A percentile compares a stretch with the other conserved stretches of the same genome.
Evolutionary conservation across 306 rosid genomes (phyloP).

Genomic region (Prosopis cineraria): DNA sequence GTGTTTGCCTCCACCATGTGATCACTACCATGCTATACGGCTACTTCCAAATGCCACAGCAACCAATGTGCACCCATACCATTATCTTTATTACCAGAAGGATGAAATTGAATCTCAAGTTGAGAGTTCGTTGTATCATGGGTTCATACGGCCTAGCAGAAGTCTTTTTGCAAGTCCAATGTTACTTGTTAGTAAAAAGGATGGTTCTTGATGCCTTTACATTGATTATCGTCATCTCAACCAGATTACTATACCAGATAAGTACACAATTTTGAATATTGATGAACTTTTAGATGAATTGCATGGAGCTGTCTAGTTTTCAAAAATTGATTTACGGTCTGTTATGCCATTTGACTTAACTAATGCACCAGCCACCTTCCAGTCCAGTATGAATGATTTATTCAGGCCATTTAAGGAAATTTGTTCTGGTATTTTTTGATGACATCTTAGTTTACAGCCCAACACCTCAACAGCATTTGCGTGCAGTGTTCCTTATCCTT

Average conservation of each 20-base stretch:
- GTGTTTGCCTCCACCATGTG: accelerated
- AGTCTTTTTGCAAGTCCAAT: neutral
- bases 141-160: neutral
- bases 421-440: too few relatives aligned
- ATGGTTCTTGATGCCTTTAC: neutral
- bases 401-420: neutral
- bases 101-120: neutral
- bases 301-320: neutral
- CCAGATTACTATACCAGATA: neutral
- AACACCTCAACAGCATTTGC: neutral
- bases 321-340: neutral
- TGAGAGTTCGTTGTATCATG: too few relatives aligned
- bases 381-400: neutral
- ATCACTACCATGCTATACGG: neutral
- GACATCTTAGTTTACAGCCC: neutral
- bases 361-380: neutral
- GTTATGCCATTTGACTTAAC: neutral
- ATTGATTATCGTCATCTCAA: neutral
- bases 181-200: neutral
- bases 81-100: neutral
- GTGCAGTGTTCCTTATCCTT: accelerated
- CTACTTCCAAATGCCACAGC: accelerated
- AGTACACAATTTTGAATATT: neutral
- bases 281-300: neutral
- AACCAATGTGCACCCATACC: neutral